Evolutionary conservation across 768 basidiomycete species (phyloP).

Genomic region (Leccinum boreale): DNA sequence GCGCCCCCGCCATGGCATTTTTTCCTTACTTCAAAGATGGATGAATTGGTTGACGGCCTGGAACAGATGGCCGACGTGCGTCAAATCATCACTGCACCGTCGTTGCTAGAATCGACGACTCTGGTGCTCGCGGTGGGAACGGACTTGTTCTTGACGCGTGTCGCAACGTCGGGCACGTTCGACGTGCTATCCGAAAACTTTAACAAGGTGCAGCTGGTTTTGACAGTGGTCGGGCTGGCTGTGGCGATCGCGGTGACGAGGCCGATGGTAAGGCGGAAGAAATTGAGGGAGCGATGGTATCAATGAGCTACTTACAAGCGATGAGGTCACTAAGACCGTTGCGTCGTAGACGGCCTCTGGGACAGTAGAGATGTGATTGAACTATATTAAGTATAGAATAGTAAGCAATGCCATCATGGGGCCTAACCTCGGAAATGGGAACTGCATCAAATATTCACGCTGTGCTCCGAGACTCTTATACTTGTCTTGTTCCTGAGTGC

Average conservation of each 20-base stretch:
- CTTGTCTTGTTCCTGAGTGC: not conserved
- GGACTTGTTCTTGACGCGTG: constrained; percentile 84
- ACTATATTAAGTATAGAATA: not conserved
- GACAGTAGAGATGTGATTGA: not conserved
- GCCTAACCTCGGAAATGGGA: too few relatives aligned
- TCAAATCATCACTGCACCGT: constrained; percentile 72
- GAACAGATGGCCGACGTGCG: constrained; percentile 64
- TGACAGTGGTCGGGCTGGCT: constrained; percentile 71
- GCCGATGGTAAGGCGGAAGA: constrained; percentile 76
- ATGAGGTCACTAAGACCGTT: not conserved
- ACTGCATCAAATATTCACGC: too few relatives aligned
- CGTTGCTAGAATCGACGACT: constrained; percentile 89
- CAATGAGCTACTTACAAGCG: not conserved
- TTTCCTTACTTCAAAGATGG: not conserved
- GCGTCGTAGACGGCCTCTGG: not conserved
- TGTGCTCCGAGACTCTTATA: not conserved
- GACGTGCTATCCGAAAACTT: constrained; percentile 90
- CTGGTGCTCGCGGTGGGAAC: constrained; percentile 83
- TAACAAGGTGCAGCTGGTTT: constrained; percentile 87
- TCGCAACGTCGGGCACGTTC: constrained; percentile 86
- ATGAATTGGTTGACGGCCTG: not conserved
- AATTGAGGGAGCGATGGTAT: constrained; percentile 72
- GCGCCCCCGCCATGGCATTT: constrained; percentile 24
- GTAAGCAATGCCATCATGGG: not conserved
- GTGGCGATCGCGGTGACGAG: constrained; percentile 76